Evolutionary conservation across 805 yeast genomes (phyloP).

Genomic region (Yamadazyma endophytica): DNA sequence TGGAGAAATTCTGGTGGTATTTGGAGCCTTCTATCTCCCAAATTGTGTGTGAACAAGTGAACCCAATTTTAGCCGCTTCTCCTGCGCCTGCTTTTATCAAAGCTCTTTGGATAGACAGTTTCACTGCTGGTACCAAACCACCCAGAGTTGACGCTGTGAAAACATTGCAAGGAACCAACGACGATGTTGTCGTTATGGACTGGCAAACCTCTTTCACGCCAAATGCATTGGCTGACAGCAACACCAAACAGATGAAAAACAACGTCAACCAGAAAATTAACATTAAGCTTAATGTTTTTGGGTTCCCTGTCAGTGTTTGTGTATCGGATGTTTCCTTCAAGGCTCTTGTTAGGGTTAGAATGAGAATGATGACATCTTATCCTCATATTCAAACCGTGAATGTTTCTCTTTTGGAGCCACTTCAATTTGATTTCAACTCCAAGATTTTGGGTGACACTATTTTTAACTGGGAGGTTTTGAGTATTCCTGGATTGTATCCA

Average conservation of each 20-base stretch:
- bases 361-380: constrained; percentile 84
- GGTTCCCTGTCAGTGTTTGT: constrained; percentile 72
- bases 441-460: constrained; percentile 72
- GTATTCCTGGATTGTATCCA: constrained; percentile 82
- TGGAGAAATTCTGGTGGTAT: constrained; percentile 88
- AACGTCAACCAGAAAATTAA: constrained; percentile 78
- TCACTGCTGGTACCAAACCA: constrained; percentile 93
- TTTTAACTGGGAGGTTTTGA: constrained; percentile 82
- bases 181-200: constrained; percentile 95
- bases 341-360: constrained; percentile 70
- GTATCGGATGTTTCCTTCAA: constrained; percentile 77
- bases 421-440: constrained; percentile 80
- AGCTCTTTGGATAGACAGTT: constrained; percentile 77
- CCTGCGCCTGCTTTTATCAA: constrained; percentile 82
- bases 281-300: constrained; percentile 78
- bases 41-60: constrained; percentile 80
- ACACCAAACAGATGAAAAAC: constrained; percentile 78
- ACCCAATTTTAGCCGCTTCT: constrained; percentile 73
- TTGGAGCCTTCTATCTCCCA: constrained; percentile 87
- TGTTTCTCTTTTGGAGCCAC: constrained; percentile 80
- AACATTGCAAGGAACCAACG: constrained; percentile 83
- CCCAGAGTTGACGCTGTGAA: constrained; percentile 89
- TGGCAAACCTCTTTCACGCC: constrained; percentile 94
- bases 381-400: constrained; percentile 94
- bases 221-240: constrained; percentile 79